These are phyloP conservation scores for Arthrocladium fulminans DNA, from an alignment of 2,329 filamentous ascomycete species.

Conservation along the genomic window DNA sequence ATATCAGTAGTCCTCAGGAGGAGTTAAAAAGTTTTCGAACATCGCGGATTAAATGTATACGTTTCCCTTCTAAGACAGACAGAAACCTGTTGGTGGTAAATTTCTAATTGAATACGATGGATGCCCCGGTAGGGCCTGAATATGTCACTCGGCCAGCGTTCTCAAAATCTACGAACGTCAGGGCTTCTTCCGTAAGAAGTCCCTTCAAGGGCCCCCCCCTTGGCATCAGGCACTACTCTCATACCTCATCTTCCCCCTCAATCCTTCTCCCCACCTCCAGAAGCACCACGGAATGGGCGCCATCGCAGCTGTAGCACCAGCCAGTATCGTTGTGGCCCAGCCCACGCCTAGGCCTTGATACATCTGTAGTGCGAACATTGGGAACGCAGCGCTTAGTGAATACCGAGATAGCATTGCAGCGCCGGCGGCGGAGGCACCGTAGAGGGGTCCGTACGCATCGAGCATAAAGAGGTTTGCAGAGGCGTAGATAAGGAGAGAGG, in stretches of 20 bases:
- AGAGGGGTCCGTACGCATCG: constrained; percentile 33
- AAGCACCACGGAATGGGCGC: constrained; percentile 32
- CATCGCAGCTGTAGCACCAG: constrained; percentile 29
- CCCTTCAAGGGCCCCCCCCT: no score
- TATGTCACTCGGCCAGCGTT: no score
- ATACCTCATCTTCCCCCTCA: constrained; percentile 27
- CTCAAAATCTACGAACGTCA: no score
- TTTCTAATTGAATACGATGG: no score
- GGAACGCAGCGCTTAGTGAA: constrained; percentile 28
- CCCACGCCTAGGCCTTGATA: constrained; percentile 32
- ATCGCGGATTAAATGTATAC: no score
- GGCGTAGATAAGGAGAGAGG: constrained; percentile 28
- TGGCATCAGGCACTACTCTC: constrained; percentile 20
- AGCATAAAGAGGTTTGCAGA: constrained; percentile 34
- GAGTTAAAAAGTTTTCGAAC: no score
- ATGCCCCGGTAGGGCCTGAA: no score
- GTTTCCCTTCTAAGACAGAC: no score
- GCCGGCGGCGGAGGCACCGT: constrained; percentile 30
- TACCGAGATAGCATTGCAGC: constrained; percentile 26
- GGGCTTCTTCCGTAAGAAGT: no score
- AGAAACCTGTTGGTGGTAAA: no score
- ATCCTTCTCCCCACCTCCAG: constrained; percentile 25
- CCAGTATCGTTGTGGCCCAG: constrained; percentile 35
- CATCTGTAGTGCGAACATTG: constrained; percentile 34
- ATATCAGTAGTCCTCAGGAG: no score